Evolutionary conservation across 371 early-diverging fungal species (phyloP).

Genomic region (Thermomucor indicae-seudaticae): DNA sequence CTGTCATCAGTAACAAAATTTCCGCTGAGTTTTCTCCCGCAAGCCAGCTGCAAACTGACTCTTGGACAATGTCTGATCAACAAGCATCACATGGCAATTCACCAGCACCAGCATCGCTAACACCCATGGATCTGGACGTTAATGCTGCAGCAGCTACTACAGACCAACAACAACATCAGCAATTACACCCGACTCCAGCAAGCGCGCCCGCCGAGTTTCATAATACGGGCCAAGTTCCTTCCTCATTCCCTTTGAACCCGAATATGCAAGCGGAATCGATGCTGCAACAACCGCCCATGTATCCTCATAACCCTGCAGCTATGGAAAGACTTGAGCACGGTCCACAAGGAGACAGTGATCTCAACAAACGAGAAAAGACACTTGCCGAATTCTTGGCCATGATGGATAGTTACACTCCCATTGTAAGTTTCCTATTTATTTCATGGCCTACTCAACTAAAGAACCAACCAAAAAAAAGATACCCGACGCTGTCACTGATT

Average conservation of each 20-base stretch:
- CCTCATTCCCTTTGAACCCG: neutral
- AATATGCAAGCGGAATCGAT: neutral
- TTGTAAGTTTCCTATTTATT: conserved; percentile 48
- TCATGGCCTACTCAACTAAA: neutral
- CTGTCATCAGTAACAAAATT: no score
- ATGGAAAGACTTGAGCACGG: no score
- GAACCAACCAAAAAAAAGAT: conserved; percentile 52
- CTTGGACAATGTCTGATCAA: no score
- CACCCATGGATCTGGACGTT: conserved; percentile 21
- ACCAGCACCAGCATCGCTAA: conserved; percentile 13
- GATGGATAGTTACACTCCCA: conserved; percentile 88
- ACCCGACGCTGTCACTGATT: conserved; percentile 97
- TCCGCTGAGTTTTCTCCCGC: no score
- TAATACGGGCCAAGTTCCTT: conserved; percentile 13
- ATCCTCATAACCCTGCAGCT: neutral
- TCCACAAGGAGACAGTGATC: conserved; percentile 32
- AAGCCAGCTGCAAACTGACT: no score
- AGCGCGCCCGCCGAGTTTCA: conserved; percentile 14
- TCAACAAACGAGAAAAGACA: conserved; percentile 60
- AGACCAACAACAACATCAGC: conserved; percentile 10
- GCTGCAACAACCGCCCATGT: conserved; percentile 7
- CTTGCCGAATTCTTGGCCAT: conserved; percentile 81
- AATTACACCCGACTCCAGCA: conserved; percentile 9
- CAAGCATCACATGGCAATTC: no score
- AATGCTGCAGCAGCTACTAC: conserved; percentile 18